Percentiles rank a stretch among this genome's conserved stretches.
phyloP scores from a whole-genome alignment of 2,329 filamentous ascomycete genomes.

The Fusarium liriodendri region DNA sequence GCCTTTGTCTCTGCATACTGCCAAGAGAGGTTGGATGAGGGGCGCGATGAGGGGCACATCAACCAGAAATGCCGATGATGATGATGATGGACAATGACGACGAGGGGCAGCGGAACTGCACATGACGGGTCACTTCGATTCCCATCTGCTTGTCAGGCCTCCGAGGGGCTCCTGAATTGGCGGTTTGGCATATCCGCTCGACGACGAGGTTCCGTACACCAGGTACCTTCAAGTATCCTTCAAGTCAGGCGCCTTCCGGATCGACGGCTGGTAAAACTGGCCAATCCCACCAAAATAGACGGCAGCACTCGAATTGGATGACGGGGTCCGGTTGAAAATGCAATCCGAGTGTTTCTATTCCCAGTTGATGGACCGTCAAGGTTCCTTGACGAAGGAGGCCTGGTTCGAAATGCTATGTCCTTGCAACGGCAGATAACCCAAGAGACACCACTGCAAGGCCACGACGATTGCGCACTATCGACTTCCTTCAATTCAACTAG shows the following conservation, averaged over 20 bases:
- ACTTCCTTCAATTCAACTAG: not conserved
- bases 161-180: not conserved
- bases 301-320: not conserved
- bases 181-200: not conserved
- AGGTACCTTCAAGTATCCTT: not conserved
- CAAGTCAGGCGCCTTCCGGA: not conserved
- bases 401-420: not conserved
- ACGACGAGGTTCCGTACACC: not conserved
- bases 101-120: slow-evolving; percentile 1
- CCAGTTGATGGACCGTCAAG: not conserved
- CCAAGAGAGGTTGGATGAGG: slow-evolving; percentile 9
- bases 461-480: not conserved
- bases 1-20: slow-evolving; percentile 7
- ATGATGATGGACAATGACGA: slow-evolving; percentile 37
- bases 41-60: slow-evolving; percentile 7
- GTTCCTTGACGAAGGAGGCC: not conserved
- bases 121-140: slow-evolving; percentile 1
- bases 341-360: not conserved
- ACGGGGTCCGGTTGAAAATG: not conserved
- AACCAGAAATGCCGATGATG: slow-evolving; percentile 20
- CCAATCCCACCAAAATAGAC: not conserved
- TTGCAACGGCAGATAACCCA: not conserved
- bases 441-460: not conserved
- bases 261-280: not conserved
- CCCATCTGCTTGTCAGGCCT: slow-evolving; percentile 1